These are phyloP conservation scores for Pythium sp. DNA, from an alignment of 352 stramenopile species.

Conservation along the genomic window DNA sequence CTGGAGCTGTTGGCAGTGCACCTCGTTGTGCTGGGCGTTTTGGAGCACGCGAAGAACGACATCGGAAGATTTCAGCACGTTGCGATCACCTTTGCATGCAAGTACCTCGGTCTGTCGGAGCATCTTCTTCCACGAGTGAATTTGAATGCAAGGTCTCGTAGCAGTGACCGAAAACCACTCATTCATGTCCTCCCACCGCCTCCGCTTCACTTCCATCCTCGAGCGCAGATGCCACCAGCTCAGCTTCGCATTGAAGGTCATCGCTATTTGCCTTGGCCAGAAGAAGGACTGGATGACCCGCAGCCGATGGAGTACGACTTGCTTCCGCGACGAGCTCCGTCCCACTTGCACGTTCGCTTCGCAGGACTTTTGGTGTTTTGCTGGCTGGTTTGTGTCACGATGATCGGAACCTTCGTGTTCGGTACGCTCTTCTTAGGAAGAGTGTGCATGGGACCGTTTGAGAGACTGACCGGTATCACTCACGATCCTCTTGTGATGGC, in stretches of 20 bases:
- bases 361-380: constrained; percentile 46
- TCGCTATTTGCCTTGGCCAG: constrained; percentile 80
- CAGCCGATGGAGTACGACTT: constrained; percentile 72
- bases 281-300: constrained; percentile 73
- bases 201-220: constrained; percentile 80
- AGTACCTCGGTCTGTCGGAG: constrained; percentile 63
- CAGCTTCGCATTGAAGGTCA: constrained; percentile 67
- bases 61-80: constrained; percentile 77
- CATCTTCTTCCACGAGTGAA: constrained; percentile 62
- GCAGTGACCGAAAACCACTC: constrained; percentile 26
- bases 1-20: constrained; percentile 96
- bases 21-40: constrained; percentile 91
- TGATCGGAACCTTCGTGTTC: constrained; percentile 65
- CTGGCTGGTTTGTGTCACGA: constrained; percentile 57
- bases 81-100: constrained; percentile 53
- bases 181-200: constrained; percentile 58
- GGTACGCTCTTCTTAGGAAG: constrained; percentile 67
- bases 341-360: constrained; percentile 53
- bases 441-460: constrained; percentile 64
- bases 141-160: constrained; percentile 18
- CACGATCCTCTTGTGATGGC: constrained; percentile 79
- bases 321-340: constrained; percentile 48
- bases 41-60: constrained; percentile 91
- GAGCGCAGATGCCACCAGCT: constrained; percentile 61
- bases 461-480: constrained; percentile 60